A percentile compares a stretch with the other conserved stretches of the same genome.
These are phyloP conservation scores for Macaranga tanarius DNA, from an alignment of 441 rosid genomes.

Conservation along the genomic window DNA sequence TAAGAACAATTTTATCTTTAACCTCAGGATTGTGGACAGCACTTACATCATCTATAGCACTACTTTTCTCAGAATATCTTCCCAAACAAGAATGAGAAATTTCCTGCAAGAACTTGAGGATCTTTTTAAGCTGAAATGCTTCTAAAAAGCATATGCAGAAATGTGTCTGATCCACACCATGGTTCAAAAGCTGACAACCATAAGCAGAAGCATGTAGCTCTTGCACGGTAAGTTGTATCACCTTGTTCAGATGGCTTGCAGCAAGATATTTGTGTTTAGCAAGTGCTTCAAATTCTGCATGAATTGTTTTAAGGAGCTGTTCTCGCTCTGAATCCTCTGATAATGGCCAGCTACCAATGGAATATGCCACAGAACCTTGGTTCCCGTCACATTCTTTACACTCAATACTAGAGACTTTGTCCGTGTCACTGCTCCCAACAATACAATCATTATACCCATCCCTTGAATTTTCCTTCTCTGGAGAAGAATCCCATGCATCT, in stretches of 20 bases:
- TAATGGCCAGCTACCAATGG: slow-evolving; percentile 64
- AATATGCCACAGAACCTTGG: slow-evolving; percentile 31
- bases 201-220: slow-evolving; percentile 68
- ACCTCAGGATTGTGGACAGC: slow-evolving; percentile 37
- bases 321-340: slow-evolving; percentile 74
- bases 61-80: slow-evolving; percentile 60
- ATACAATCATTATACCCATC: slow-evolving; percentile 39
- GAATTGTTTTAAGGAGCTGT: slow-evolving; percentile 75
- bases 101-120: slow-evolving; percentile 86
- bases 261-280: slow-evolving; percentile 74
- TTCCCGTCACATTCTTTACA: slow-evolving; percentile 45
- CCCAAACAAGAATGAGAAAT: slow-evolving; percentile 70
- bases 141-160: slow-evolving; percentile 80
- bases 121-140: slow-evolving; percentile 70
- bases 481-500: slow-evolving; percentile 83
- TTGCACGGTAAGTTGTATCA: slow-evolving; percentile 65
- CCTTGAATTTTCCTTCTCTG: slow-evolving; percentile 50
- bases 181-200: slow-evolving; percentile 57
- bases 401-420: slow-evolving; percentile 31
- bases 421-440: slow-evolving; percentile 33
- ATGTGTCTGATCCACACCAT: slow-evolving; percentile 63
- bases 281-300: slow-evolving; percentile 60
- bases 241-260: slow-evolving; percentile 70
- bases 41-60: slow-evolving; percentile 43
- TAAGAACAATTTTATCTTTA: slow-evolving; percentile 62